Base-by-base conservation (phyloP, 345 rosid species). In the Rhodamnia rubescens region DNA sequence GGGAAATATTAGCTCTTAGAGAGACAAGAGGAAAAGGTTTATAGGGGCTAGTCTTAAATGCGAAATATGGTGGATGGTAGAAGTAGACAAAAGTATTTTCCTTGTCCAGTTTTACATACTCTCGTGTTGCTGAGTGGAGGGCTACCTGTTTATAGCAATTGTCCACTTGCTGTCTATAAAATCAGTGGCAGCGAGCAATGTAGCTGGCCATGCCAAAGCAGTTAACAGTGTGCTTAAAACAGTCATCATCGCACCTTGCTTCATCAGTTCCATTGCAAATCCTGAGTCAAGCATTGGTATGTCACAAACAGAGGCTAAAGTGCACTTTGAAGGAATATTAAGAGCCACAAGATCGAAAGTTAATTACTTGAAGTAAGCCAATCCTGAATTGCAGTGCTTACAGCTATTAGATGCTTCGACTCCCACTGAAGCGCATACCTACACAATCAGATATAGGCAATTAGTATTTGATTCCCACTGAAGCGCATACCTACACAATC, bases 221-320 rank as follows among this genome's bases (percentile, higher is more conserved):
- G 89, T 74, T 89, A 96, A 75, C 83, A 97, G 95, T 83, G 98
- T 81, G 91, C 94, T 92, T 86, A 95, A 87, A 36, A 96, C 99
- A n/a, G 98, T 97, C 94, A 95, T 83, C 99, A 96, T 95, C 83
- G 98, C 99, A 81, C 99, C 99, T 90, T 93, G 98, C 90, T 87
- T 96, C 99, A 96, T 96, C 91, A 97, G 88, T 90, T 90, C 95
- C 91, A 88, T 80, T 49, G 98, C 94, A 89, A 97, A 85, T 53
- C 93, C 99, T 96, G 88, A 80, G 74, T 84, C 74, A 89, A 88
- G 86, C 78, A 87, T 83, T 27, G 54, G 20, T 59, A 64, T 21
- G 64, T 26, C 7, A 32, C 8, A 52, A 69, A 69, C 36, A 47
- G 47, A 36, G 78, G 26, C 26, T 11, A 69, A 69, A 69, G 1